These are phyloP conservation scores for Lenwebbia sp. DNA, from an alignment of 345 rosid genomes.

Conservation along the genomic window DNA sequence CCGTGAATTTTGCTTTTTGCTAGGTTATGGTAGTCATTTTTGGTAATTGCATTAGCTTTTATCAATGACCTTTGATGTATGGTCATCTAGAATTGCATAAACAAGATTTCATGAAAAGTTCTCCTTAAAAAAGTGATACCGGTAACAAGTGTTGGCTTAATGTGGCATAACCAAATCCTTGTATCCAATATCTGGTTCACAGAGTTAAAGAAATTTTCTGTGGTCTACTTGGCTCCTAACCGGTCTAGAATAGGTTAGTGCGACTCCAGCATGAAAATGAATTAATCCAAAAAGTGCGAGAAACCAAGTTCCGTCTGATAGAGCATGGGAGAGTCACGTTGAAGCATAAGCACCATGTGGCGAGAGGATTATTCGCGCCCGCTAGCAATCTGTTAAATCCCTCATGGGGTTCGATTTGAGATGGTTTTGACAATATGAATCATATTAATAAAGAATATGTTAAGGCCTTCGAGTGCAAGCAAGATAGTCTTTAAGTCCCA, in stretches of 20 bases:
- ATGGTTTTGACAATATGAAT: neutral
- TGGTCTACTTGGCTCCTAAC: neutral
- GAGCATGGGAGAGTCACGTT: neutral
- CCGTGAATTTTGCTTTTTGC: neutral
- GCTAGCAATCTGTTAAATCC: neutral
- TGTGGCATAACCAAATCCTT: neutral
- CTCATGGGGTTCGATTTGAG: neutral
- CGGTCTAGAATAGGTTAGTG: neutral
- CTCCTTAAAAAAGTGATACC: neutral
- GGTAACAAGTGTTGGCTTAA: neutral
- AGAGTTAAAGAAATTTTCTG: neutral
- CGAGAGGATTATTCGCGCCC: neutral
- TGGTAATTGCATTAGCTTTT: neutral
- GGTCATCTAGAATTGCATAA: neutral
- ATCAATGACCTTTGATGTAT: neutral
- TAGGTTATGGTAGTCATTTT: neutral
- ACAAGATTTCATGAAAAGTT: neutral
- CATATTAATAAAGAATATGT: neutral
- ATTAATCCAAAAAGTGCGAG: neutral
- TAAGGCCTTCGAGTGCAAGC: neutral
- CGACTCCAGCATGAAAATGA: neutral
- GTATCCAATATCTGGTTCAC: neutral
- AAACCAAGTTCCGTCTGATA: neutral
- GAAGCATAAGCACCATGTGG: neutral
- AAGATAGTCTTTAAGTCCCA: neutral